Conservation (phyloP, 2,329 filamentous ascomycete genomes). For the Stachybotrys echinatus region DNA sequence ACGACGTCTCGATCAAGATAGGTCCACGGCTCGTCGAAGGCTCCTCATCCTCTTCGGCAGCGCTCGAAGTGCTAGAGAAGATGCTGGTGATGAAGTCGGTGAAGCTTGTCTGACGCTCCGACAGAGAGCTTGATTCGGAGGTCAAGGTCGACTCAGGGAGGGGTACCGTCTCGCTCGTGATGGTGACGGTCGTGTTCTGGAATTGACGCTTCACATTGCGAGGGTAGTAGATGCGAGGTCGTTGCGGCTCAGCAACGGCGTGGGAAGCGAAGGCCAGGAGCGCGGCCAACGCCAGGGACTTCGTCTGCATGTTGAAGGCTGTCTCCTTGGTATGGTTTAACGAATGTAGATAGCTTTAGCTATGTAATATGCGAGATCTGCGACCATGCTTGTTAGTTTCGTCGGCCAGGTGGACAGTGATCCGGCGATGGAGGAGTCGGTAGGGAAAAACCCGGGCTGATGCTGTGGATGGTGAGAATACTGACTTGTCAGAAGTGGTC, state of each 20-base stretch:
- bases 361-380: constrained; percentile 6
- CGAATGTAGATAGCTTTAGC: constrained; percentile 9
- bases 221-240: constrained; percentile 53
- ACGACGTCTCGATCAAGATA: constrained; percentile 8
- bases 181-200: constrained; percentile 33
- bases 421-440: too few relatives aligned
- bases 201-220: constrained; percentile 49
- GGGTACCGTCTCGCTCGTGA: constrained; percentile 16
- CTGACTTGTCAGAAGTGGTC: constrained; percentile 41
- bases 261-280: constrained; percentile 43
- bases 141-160: constrained; percentile 11
- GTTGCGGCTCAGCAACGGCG: constrained; percentile 36
- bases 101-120: constrained; percentile 4
- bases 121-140: constrained; percentile 1
- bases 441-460: neutral
- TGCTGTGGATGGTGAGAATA: constrained; percentile 1
- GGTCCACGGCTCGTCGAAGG: neutral
- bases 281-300: constrained; percentile 40
- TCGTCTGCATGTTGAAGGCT: constrained; percentile 41
- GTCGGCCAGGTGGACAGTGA: neutral
- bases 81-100: constrained; percentile 18
- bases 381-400: constrained; percentile 10
- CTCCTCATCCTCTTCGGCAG: constrained; percentile 1
- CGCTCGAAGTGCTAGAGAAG: constrained; percentile 5
- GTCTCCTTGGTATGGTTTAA: neutral